These are phyloP conservation scores for Leccinum rimulosum DNA, from an alignment of 768 basidiomycete genomes.

Conservation along the genomic window DNA sequence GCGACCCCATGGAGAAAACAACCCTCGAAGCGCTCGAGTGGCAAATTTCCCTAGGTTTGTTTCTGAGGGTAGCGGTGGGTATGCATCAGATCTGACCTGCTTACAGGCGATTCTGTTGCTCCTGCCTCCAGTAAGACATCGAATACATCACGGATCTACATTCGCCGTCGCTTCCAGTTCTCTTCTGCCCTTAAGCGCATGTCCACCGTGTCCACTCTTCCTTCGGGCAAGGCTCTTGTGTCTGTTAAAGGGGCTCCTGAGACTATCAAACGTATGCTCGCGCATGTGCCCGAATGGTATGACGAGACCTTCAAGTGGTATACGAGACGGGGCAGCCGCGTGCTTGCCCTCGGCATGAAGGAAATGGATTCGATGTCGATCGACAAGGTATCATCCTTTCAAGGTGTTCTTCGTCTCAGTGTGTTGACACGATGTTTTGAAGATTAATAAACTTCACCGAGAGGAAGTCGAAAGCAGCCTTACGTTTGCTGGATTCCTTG, in stretches of 20 bases:
- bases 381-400: conserved; percentile 58
- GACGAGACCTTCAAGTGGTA: conserved; percentile 96
- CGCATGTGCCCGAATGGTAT: conserved; percentile 68
- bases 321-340: conserved; percentile 89
- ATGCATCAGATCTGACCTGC: not conserved
- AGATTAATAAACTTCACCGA: conserved; percentile 89
- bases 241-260: conserved; percentile 98
- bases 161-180: conserved; percentile 95
- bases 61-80: not conserved
- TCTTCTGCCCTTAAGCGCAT: conserved; percentile 97
- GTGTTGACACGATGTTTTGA: not conserved
- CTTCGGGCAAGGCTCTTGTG: conserved; percentile 58
- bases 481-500: conserved; percentile 91
- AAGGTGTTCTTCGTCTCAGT: not conserved
- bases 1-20: conserved; percentile 99
- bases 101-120: conserved; percentile 61
- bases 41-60: conserved; percentile 68
- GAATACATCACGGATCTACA: conserved; percentile 59
- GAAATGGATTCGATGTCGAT: conserved; percentile 67
- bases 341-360: conserved; percentile 88
- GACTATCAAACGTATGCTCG: conserved; percentile 89
- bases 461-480: conserved; percentile 77
- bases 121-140: conserved; percentile 51
- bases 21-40: conserved; percentile 90
- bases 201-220: conserved; percentile 79